Evolutionary conservation across 176 grass and related monocot species (phyloP), one percentile per base, ranked within the genome.

Genomic region (Eragrostis nindensis): DNA sequence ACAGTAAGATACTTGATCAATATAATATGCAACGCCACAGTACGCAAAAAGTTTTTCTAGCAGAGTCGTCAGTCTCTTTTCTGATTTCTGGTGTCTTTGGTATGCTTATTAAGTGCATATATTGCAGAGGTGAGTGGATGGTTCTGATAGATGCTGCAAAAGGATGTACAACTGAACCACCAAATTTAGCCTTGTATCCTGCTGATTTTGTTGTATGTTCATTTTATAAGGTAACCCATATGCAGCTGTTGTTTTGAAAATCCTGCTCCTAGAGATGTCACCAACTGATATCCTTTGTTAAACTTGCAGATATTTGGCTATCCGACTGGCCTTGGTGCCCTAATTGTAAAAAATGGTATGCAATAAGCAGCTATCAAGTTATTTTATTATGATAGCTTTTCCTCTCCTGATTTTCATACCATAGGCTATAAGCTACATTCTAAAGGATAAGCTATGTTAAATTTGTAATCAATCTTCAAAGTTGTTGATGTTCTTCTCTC

Each of bases 171-270:
- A 94, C 89, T 76, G 92, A 94, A 50, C 92, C 92, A 72, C 95
- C 85, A 60, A 91, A 98, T 87, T 83, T 98, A 76, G 39, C 77
- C 27, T 57, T 84, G 29, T 87, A 86, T 79, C 83, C 85, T 85
- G 92, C 95, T 87, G 95, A 98, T 92, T 98, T 98, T 89, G 83
- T 94, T 84, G 90, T 89, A 57, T 94, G 91, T 68, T 98, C 95
- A 62, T 98, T 98, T 86, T 98, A 98, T 59, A 98, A 98, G 95
- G 95, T 98, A 90, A 70, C 50, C 67, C 68, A 41, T 75, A 38
- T 48, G 46, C 65, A 80, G 45, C 9, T 78, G 26, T 53, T 74
- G 56, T 15, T 85, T 80, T 45, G 22, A 29, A 81, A 67, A 64
- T 8, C 15, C 68, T 83, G 62, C 41, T 53, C 10, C 18, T 66